phyloP scores from a whole-genome alignment of 2,329 filamentous ascomycete genomes.

The Beauveria caledonica region DNA sequence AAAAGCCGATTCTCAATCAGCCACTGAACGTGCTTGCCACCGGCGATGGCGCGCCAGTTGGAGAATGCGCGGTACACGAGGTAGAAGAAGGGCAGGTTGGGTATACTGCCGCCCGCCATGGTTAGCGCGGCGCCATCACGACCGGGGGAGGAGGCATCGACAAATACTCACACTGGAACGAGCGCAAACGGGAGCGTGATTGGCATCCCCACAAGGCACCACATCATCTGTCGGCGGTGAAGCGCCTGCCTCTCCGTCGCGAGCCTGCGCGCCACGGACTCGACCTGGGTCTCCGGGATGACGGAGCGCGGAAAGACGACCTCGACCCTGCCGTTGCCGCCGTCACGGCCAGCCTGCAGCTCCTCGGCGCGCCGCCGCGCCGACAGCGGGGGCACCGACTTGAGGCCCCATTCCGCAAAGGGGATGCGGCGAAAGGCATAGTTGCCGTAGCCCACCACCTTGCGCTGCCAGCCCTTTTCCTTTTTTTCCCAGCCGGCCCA shows the following conservation, averaged over 20 bases:
- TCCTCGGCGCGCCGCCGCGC: slow-evolving; percentile 57
- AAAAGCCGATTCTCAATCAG: slow-evolving; percentile 68
- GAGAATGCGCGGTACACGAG: slow-evolving; percentile 86
- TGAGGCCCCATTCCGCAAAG: slow-evolving; percentile 96
- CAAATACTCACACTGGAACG: slow-evolving; percentile 64
- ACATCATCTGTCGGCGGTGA: slow-evolving; percentile 69
- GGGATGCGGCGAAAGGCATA: slow-evolving; percentile 77
- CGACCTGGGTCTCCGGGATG: slow-evolving; percentile 55
- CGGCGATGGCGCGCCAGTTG: slow-evolving; percentile 78
- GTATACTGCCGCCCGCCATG: slow-evolving; percentile 49
- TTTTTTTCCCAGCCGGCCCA: slow-evolving; percentile 87
- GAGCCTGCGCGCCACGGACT: slow-evolving; percentile 57
- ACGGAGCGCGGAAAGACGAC: slow-evolving; percentile 69
- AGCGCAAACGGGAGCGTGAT: slow-evolving; percentile 74
- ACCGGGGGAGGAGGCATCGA: not conserved
- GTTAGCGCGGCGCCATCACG: not conserved
- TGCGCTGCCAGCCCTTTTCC: slow-evolving; percentile 79
- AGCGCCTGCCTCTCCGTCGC: slow-evolving; percentile 73
- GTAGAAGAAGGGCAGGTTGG: slow-evolving; percentile 96
- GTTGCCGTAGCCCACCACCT: slow-evolving; percentile 81
- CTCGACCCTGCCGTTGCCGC: slow-evolving; percentile 48
- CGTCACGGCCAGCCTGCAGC: slow-evolving; percentile 38
- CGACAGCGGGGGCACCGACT: slow-evolving; percentile 81
- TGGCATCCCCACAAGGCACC: slow-evolving; percentile 76
- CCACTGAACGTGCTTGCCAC: slow-evolving; percentile 78